Conservation (phyloP, 2,329 filamentous ascomycete genomes). For the Colletotrichum tropicale region DNA sequence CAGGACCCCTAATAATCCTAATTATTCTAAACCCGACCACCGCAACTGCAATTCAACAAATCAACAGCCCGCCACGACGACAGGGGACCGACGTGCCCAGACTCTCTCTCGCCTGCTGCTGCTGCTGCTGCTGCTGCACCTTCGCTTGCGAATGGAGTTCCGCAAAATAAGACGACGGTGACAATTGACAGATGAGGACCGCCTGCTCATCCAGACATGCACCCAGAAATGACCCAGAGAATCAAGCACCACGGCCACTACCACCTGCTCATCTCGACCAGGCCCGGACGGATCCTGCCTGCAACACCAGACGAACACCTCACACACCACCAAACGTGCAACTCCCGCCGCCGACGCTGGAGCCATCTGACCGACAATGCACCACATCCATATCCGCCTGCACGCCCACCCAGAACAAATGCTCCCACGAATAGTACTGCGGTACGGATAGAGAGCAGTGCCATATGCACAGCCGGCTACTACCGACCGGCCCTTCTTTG, state of each 20-base stretch:
- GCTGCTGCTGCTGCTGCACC: neutral
- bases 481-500: conserved; percentile 7
- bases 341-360: neutral
- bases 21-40: neutral
- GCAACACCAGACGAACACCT: neutral
- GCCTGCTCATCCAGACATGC: neutral
- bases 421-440: neutral
- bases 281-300: neutral
- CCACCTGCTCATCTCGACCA: neutral
- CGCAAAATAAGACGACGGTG: conserved; percentile 12
- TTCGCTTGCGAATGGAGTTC: conserved; percentile 6
- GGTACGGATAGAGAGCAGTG: neutral
- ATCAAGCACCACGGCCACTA: neutral
- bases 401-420: neutral
- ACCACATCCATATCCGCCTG: neutral
- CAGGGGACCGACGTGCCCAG: neutral
- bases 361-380: conserved; percentile 8
- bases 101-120: neutral
- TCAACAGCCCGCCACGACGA: neutral
- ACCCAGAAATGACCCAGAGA: neutral
- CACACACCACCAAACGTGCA: neutral
- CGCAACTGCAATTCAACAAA: conserved; percentile 1
- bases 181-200: neutral
- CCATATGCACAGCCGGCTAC: neutral
- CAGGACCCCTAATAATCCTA: conserved; percentile 19